phyloP scores from a whole-genome alignment of 2,329 filamentous ascomycete genomes.

The Chlorencoelia australis region DNA sequence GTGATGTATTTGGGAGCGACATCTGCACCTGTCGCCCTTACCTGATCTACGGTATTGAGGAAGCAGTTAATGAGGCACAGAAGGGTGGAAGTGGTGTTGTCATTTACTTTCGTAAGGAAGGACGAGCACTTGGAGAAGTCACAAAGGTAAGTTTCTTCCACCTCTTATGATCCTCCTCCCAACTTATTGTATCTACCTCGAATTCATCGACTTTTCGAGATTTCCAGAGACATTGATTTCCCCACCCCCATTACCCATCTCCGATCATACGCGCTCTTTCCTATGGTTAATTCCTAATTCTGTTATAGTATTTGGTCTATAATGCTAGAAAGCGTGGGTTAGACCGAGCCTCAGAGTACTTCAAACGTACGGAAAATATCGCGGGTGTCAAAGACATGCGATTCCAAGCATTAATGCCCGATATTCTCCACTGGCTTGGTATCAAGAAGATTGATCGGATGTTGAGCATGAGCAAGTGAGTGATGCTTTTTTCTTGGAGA shows the following conservation, averaged over 20 bases:
- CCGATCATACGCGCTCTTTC: slow-evolving; percentile 12
- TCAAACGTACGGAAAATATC: slow-evolving; percentile 95
- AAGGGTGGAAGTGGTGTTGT: slow-evolving; percentile 36
- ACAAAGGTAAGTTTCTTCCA: slow-evolving; percentile 29
- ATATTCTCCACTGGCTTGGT: slow-evolving; percentile 94
- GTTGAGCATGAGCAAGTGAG: slow-evolving; percentile 86
- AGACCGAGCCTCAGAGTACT: slow-evolving; percentile 83
- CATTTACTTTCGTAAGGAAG: slow-evolving; percentile 98
- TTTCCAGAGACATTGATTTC: slow-evolving; percentile 81
- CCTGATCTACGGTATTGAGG: slow-evolving; percentile 92
- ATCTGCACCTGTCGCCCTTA: slow-evolving; percentile 97
- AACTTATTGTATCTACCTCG: no score
- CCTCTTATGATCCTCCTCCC: no score
- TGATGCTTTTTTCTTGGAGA: no score
- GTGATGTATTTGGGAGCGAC: slow-evolving; percentile 94
- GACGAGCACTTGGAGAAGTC: slow-evolving; percentile 86
- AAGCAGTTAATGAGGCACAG: slow-evolving; percentile 94
- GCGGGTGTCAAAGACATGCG: slow-evolving; percentile 95
- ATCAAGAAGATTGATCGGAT: slow-evolving; percentile 98
- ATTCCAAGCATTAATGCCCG: slow-evolving; percentile 96
- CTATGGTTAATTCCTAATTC: slow-evolving; percentile 14
- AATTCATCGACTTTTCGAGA: no score
- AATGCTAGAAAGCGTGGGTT: slow-evolving; percentile 73
- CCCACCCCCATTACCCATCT: slow-evolving; percentile 50
- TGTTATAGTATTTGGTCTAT: slow-evolving; percentile 44